Conservation (phyloP, 148 eudicot species). For the Linanthus parryae region DNA sequence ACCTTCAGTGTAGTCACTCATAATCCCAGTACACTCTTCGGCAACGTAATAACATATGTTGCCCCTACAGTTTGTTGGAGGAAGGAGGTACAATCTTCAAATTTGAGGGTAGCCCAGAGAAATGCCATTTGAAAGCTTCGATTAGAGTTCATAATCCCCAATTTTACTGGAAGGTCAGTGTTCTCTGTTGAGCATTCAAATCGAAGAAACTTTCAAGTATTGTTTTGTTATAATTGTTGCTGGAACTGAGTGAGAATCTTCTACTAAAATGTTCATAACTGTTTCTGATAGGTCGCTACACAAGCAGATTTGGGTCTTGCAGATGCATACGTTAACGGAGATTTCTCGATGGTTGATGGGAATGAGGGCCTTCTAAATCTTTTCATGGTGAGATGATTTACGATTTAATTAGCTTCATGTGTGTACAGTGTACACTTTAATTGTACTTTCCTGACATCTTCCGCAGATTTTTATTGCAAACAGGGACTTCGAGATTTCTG, state of each 20-base stretch:
- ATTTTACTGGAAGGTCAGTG: constrained; percentile 87
- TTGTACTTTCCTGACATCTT: constrained; percentile 5
- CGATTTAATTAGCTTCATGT: neutral
- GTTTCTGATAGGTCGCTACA: constrained; percentile 54
- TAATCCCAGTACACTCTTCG: neutral
- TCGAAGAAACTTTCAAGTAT: neutral
- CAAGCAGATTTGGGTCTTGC: constrained; percentile 96
- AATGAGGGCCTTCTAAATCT: constrained; percentile 72
- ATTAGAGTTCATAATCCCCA: constrained; percentile 67
- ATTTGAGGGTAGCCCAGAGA: constrained; percentile 49
- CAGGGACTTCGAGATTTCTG: constrained; percentile 50
- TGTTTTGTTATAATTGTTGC: neutral
- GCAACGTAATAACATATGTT: neutral
- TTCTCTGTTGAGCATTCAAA: neutral
- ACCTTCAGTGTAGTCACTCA: neutral
- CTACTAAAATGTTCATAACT: neutral
- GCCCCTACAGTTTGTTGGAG: constrained; percentile 49
- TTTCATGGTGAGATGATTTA: constrained; percentile 71
- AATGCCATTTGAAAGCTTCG: constrained; percentile 37
- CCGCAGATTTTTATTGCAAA: constrained; percentile 56
- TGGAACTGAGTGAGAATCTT: neutral
- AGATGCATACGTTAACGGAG: constrained; percentile 91
- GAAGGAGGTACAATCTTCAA: constrained; percentile 73
- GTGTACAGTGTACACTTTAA: too few species aligned
- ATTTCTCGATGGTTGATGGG: constrained; percentile 80